Base-by-base conservation (phyloP, 208 protist genomes). In the Crithidia expoeki region DNA sequence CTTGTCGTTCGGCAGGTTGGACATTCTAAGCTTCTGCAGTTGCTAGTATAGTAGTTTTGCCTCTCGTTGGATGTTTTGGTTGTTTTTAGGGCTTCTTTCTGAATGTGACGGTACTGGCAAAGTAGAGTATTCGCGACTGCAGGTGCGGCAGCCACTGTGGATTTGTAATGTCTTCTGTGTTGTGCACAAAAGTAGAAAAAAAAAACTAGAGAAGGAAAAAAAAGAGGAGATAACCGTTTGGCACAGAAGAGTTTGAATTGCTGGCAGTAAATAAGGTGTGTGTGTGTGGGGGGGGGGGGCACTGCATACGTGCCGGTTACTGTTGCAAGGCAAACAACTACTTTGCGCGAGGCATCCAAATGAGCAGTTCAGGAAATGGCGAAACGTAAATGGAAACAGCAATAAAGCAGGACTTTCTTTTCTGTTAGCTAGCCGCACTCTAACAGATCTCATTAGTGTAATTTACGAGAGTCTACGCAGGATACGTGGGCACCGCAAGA, bases 161-260 rank as follows among this genome's bases (percentile, higher is more conserved):
- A 23, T 33, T 21, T 17, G 9, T 44, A 17, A 17, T 44, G 7
- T 44, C 25, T 61, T 71, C 32, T 21, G 44, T 46, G 21, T 32
- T 68, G 40, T 70, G 47, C 46, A 21, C 50, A 44, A 27, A 34
- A 10, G 28, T 17, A 62, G 27, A 75, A 46, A 55, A 56, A 74
- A 56, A 64, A 69, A 67, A 17, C 61, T 4, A 50, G 33, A 4
- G 5, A 55, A 44, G 47, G 57, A 30, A 40, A 46, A 66, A 68
- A 56, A 34, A 64, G 57, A 65, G 44, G 47, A 58, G 11, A 12
- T 25, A 25, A 36, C n/a, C n/a, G n/a, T n/a, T n/a, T n/a, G n/a
- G n/a, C n/a, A n/a, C n/a, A n/a, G n/a, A n/a, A n/a, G n/a, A n/a
- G n/a, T n/a, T n/a, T n/a, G n/a, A n/a, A n/a, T n/a, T 12, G 38